Conservation (phyloP, 1,284 basidiomycete genomes). For the Hemileia vastatrix region DNA sequence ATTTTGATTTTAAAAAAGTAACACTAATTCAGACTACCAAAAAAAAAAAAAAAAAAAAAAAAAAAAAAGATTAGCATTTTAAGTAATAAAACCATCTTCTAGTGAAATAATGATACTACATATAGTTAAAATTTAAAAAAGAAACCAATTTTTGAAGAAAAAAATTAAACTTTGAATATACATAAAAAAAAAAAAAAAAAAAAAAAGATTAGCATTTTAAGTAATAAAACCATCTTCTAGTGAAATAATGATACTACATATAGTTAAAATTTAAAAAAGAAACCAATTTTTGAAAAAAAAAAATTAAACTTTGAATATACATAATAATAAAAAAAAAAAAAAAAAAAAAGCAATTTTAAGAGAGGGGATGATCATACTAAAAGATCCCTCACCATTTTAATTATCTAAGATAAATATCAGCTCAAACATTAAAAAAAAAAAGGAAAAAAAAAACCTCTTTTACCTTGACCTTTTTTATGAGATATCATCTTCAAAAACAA, state of each 20-base stretch:
- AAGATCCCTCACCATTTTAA: too few species aligned
- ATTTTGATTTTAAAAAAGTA: too few species aligned
- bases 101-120: neutral
- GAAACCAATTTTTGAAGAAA: neutral
- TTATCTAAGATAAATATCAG: too few species aligned
- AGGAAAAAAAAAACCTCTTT: neutral
- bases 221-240: neutral
- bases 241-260: neutral
- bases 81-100: neutral
- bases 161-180: neutral
- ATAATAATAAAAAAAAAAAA: neutral
- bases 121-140: neutral
- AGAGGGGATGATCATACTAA: too few species aligned
- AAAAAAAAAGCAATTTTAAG: neutral
- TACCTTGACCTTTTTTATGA: neutral
- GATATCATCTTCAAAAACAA: neutral
- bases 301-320: neutral
- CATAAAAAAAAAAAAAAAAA: neutral
- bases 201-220: neutral
- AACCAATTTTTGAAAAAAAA: neutral
- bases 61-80: neutral
- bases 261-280: neutral
- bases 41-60: neutral
- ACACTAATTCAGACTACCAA: too few species aligned
- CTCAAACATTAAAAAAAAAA: neutral